Conservation (phyloP, 2,329 filamentous ascomycete species). For the Phialophora verrucosa region DNA sequence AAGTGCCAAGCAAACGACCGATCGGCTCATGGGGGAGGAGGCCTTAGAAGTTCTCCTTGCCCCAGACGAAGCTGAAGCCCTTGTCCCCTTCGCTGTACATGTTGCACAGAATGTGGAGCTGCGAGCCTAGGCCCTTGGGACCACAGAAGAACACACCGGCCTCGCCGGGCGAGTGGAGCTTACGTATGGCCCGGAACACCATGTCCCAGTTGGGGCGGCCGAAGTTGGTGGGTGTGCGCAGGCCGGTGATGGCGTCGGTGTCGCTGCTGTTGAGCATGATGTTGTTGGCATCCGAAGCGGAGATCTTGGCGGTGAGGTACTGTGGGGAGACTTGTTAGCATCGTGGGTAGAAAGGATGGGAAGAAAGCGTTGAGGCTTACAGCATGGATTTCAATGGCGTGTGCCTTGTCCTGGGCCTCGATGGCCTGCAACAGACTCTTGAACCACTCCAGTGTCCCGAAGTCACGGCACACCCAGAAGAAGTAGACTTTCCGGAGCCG, state of each 20-base stretch:
- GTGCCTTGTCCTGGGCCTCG: constrained; percentile 81
- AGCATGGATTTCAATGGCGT: constrained; percentile 86
- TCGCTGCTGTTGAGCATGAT: constrained; percentile 87
- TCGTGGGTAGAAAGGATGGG: neutral
- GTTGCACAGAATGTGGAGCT: constrained; percentile 82
- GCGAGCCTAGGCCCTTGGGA: constrained; percentile 77
- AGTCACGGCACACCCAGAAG: constrained; percentile 90
- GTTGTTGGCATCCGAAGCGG: constrained; percentile 82
- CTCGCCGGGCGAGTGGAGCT: constrained; percentile 74
- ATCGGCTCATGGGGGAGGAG: neutral
- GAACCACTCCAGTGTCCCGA: constrained; percentile 90
- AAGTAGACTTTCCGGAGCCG: constrained; percentile 86
- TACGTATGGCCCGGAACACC: constrained; percentile 82
- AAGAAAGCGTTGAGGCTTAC: constrained; percentile 42
- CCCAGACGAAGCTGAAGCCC: constrained; percentile 65
- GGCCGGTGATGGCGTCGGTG: constrained; percentile 81
- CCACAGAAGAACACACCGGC: constrained; percentile 86
- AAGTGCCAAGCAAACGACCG: constrained; percentile 2
- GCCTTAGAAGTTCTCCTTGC: constrained; percentile 60
- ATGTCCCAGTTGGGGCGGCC: constrained; percentile 89
- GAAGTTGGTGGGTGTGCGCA: constrained; percentile 82
- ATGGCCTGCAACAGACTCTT: constrained; percentile 81
- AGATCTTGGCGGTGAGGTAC: constrained; percentile 86
- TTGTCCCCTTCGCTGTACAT: constrained; percentile 71
- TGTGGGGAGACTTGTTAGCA: constrained; percentile 37